Evolutionary conservation across 2,329 filamentous ascomycete species (phyloP).

Genomic region (Niveomyces coronatus): DNA sequence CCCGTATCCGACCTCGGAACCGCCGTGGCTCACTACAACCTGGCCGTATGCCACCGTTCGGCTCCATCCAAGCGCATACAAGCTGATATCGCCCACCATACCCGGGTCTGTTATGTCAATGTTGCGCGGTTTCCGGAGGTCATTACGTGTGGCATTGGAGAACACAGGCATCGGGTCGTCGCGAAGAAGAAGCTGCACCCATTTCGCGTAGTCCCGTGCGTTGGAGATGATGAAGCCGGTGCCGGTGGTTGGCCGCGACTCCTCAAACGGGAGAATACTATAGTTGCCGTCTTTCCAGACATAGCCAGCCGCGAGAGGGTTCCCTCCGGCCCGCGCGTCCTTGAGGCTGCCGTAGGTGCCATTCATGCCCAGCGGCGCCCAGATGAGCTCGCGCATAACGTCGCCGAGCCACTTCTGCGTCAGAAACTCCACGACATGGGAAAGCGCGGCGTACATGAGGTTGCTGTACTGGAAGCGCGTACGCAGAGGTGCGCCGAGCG

Average conservation of each 20-base stretch:
- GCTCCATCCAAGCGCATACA: conserved; percentile 23
- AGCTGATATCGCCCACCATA: conserved; percentile 14
- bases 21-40: conserved; percentile 21
- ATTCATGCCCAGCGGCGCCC: conserved; percentile 30
- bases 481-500: conserved; percentile 29
- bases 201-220: conserved; percentile 25
- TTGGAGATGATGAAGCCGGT: conserved; percentile 30
- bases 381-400: conserved; percentile 27
- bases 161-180: too few relatives aligned
- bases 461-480: conserved; percentile 34
- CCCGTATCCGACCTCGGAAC: conserved; percentile 19
- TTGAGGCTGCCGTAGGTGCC: conserved; percentile 17
- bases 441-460: conserved; percentile 31
- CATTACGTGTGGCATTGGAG: too few relatives aligned
- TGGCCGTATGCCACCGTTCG: conserved; percentile 17
- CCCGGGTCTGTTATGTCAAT: too few relatives aligned
- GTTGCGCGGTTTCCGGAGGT: too few relatives aligned
- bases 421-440: conserved; percentile 28
- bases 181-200: conserved; percentile 20
- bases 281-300: conserved; percentile 19
- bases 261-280: conserved; percentile 16
- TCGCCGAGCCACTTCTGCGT: conserved; percentile 21
- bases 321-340: conserved; percentile 8
- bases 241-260: conserved; percentile 21
- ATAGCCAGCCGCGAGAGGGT: conserved; percentile 27